phyloP scores from a whole-genome alignment of 2,329 filamentous ascomycete genomes.

The Harringtonia lauricola region DNA sequence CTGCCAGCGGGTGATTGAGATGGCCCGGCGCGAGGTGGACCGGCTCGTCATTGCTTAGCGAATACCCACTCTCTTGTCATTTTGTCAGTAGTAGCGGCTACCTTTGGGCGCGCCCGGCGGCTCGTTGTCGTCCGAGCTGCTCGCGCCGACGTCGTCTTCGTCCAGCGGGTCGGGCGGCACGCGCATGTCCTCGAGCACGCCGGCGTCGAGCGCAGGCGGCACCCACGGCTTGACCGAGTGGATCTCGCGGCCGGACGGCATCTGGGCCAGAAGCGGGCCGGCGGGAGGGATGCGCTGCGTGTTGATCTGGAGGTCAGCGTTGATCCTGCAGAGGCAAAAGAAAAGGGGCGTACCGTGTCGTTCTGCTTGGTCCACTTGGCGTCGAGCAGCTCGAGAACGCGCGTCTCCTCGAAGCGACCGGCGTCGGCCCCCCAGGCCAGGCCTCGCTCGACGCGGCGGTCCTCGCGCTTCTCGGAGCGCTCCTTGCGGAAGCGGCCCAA shows the following conservation, averaged over 20 bases:
- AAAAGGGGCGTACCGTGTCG: constrained; percentile 56
- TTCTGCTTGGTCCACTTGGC: constrained; percentile 89
- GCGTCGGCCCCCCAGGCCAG: constrained; percentile 70
- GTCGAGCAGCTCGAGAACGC: constrained; percentile 78
- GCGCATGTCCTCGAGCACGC: constrained; percentile 52
- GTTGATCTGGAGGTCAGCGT: constrained; percentile 48
- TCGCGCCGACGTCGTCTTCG: constrained; percentile 22
- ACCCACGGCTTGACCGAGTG: constrained; percentile 60
- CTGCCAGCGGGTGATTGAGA: constrained; percentile 41
- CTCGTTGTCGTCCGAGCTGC: constrained; percentile 33
- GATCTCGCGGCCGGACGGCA: constrained; percentile 84
- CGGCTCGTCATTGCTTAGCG: constrained; percentile 33
- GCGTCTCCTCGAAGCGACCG: constrained; percentile 71
- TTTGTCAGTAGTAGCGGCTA: background rate
- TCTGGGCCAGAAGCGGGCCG: constrained; percentile 60
- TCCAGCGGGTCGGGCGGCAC: constrained; percentile 36
- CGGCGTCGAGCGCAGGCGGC: constrained; percentile 52
- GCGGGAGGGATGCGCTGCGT: constrained; percentile 65
- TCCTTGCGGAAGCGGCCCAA: constrained; percentile 60
- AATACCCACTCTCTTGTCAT: background rate
- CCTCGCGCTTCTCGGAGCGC: constrained; percentile 67
- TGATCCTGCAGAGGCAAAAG: too few species aligned
- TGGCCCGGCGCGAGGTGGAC: constrained; percentile 42
- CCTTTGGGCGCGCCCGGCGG: too few species aligned
- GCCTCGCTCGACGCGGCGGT: constrained; percentile 65